Conservation (phyloP, 345 rosid species). For the Pistacia integerrima region DNA sequence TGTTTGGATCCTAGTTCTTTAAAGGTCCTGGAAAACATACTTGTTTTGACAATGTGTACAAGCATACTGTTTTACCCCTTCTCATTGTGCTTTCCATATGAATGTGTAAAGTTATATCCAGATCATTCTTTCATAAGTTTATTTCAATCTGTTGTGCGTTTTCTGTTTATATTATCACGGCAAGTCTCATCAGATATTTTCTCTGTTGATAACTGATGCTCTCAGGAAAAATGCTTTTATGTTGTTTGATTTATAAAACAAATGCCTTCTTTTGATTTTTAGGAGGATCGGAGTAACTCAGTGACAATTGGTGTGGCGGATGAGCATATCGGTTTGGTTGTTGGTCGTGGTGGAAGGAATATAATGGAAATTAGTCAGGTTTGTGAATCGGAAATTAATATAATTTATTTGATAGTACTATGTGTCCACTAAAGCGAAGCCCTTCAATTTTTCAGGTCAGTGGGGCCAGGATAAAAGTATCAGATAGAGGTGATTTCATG, state of each 20-base stretch:
- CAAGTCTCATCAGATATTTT: neutral
- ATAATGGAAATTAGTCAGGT: constrained; percentile 98
- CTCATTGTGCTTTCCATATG: neutral
- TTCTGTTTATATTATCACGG: neutral
- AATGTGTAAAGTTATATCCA: neutral
- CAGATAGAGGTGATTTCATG: constrained; percentile 95
- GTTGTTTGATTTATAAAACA: constrained; percentile 14
- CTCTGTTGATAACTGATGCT: constrained; percentile 1
- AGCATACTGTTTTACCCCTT: neutral
- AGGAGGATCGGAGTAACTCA: constrained; percentile 79
- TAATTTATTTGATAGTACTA: neutral
- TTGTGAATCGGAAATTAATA: constrained; percentile 3
- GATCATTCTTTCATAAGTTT: neutral
- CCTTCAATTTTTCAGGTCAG: constrained; percentile 55
- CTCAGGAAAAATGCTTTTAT: neutral
- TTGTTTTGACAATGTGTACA: neutral
- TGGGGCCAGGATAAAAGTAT: constrained; percentile 94
- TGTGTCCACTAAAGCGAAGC: constrained; percentile 15
- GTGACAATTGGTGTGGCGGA: constrained; percentile 87
- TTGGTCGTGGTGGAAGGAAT: constrained; percentile 98
- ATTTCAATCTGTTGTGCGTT: neutral
- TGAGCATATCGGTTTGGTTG: constrained; percentile 92
- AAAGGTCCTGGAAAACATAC: neutral
- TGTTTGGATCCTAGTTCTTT: neutral
- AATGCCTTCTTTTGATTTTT: constrained; percentile 26